Evolutionary conservation across 257 asterid genomes (phyloP), one percentile per base, ranked within the genome.

Genomic region (Solanum verrucosum): DNA sequence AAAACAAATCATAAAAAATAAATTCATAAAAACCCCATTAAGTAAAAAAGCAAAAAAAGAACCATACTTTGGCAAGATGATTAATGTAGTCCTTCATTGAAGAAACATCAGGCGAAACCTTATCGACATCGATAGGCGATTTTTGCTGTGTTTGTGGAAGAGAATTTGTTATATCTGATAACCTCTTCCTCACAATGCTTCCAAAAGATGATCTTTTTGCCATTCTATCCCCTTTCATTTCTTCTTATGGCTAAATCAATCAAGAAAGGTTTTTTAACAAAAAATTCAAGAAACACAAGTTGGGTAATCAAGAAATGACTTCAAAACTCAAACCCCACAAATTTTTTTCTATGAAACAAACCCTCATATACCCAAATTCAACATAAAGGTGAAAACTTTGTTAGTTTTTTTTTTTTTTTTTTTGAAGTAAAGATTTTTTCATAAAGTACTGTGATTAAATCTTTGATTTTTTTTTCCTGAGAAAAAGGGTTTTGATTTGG

Each of bases 141-240:
- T 92, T 96, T n/a, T 91, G 87, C 81, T 95, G 96, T 46, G 97
- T 49, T 88, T 95, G 96, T 46, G 97, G 97, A 79, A 85, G 84
- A 27, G 94, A 89, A 93, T 96, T 95, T 38, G 98, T 93, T 40
- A 96, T 94, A 88, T 96, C 99, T 27, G 98, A 94, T 56, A 96
- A 92, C 91, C 93, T 93, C 92, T 89, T 93, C 73, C 95, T 93
- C 89, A 96, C 90, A 87, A 92, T 92, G 87, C 84, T 93, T 31
- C 98, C 99, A 75, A 95, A 93, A 86, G 98, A 95, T 33, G 97
- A 93, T 89, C 95, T 89, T 88, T 91, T 96, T 21, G 93, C 96
- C 96, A 93, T 90, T 91, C 75, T 92, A 71, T 91, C 93, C 84
- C 92, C 98, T 93, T 93, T 94, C 97, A 95, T 93, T 35, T 56